These are phyloP conservation scores for Pinus taeda DNA, from an alignment of 75 land plant species.

Conservation along the genomic window DNA sequence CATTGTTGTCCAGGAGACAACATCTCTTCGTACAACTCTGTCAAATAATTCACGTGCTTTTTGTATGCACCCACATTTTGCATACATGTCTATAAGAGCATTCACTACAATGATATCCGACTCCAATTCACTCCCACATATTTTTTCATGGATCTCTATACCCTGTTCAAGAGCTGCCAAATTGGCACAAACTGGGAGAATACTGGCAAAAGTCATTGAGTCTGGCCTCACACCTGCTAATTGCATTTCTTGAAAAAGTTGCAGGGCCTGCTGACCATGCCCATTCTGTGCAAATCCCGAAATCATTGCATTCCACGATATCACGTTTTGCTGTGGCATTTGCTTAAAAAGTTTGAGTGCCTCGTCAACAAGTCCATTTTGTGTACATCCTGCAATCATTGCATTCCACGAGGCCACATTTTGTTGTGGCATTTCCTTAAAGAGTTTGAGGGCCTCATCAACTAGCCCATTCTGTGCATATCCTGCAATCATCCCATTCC, in stretches of 20 bases:
- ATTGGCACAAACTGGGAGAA: slow-evolving; percentile 39
- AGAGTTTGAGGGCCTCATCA: slow-evolving; percentile 10
- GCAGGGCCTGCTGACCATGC: neutral
- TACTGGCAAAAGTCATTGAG: slow-evolving; percentile 50
- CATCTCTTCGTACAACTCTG: slow-evolving; percentile 15
- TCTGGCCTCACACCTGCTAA: slow-evolving; percentile 28
- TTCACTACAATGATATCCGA: slow-evolving; percentile 11
- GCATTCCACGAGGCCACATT: slow-evolving; percentile 28
- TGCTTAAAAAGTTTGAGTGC: slow-evolving; percentile 15
- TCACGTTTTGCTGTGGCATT: slow-evolving; percentile 10
- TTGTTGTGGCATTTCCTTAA: slow-evolving; percentile 16
- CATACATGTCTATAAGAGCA: slow-evolving; percentile 35
- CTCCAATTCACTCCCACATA: neutral
- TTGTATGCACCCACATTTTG: slow-evolving; percentile 21
- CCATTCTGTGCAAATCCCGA: slow-evolving; percentile 9
- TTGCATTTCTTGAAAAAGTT: slow-evolving; percentile 12
- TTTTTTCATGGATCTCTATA: neutral
- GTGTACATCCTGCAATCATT: slow-evolving; percentile 19
- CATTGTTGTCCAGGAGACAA: slow-evolving; percentile 44
- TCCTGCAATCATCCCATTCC: slow-evolving; percentile 51
- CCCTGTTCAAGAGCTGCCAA: slow-evolving; percentile 43
- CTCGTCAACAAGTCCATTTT: slow-evolving; percentile 18
- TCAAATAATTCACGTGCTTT: slow-evolving; percentile 39
- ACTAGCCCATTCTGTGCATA: slow-evolving; percentile 25
- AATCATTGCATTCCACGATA: slow-evolving; percentile 9